These are phyloP conservation scores for Aspergillus funiculosus DNA, from an alignment of 495 filamentous ascomycete genomes.

Conservation along the genomic window DNA sequence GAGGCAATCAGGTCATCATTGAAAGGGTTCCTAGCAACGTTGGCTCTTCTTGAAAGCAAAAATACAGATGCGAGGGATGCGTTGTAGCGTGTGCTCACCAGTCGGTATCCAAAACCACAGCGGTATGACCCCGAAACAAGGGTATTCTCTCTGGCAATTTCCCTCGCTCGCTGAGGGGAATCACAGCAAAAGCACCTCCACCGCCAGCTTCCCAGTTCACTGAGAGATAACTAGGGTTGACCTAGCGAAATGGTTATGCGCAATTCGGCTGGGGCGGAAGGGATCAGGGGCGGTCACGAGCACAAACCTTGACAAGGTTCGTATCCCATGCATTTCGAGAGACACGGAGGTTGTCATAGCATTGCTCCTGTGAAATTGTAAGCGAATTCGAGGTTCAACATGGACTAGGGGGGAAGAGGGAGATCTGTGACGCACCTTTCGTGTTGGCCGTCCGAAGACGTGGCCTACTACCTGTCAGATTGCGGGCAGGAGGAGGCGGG, in stretches of 20 bases:
- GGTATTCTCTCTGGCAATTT: conserved; percentile 89
- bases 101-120: conserved; percentile 93
- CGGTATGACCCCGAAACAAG: conserved; percentile 91
- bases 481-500: conserved; percentile 25
- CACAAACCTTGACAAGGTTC: conserved; percentile 84
- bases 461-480: conserved; percentile 61
- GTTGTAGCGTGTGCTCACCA: conserved; percentile 55
- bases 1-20: conserved; percentile 90
- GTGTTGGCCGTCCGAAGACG: conserved; percentile 90
- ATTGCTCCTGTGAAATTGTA: conserved; percentile 58
- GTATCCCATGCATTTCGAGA: conserved; percentile 99
- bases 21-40: conserved; percentile 74
- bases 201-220: conserved; percentile 99
- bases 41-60: conserved; percentile 18
- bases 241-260: conserved; percentile 48
- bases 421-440: conserved; percentile 58
- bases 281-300: conserved; percentile 25
- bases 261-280: conserved; percentile 12
- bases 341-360: conserved; percentile 93
- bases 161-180: conserved; percentile 82
- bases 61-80: not conserved
- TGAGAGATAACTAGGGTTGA: conserved; percentile 89
- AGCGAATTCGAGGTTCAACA: not conserved
- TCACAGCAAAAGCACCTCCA: conserved; percentile 94
- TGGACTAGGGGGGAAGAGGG: not conserved